Evolutionary conservation across 805 yeast species (phyloP), one percentile per base, ranked within the genome.

Genomic region (Ogataea chonburiensis): DNA sequence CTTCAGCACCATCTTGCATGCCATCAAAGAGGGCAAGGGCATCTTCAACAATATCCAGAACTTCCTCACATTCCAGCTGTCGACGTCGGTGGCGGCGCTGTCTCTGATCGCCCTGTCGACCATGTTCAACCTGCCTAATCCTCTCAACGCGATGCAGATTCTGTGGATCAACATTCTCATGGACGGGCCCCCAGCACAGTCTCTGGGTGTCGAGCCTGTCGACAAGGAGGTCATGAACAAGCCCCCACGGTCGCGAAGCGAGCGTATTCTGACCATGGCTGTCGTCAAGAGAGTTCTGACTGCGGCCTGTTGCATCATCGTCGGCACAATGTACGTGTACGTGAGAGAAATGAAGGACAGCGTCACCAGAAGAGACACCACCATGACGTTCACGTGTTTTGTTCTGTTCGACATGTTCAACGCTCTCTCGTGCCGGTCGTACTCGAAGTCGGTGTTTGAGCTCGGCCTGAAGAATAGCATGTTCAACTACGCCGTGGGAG

Each of bases 141-240:
- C 98, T 8, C 72, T 91, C 51, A 91, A 91, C 58, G 96, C 98
- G 18, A 91, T 91, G 98, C 98, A 93, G 68, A 93, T 91, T 52
- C 68, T 91, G 53, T 91, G 98, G 97, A 91, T 91, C 59, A 91
- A 91, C 60, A 93, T 91, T 45, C 71, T 91, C 40, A 91, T 91
- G 98, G 98, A 91, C 66, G 98, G 98, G 1, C 98, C 98, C 8
- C 98, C 98, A 4, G 98, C 98, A 2, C 98, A 91, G 66, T 85
- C 95, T 0, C 68, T 91, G 28, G 98, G 98, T 41, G 98, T 93
- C 20, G 98, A 91, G 64, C 95, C 96, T 1, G 98, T 91, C 10
- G 98, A 91, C 56, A 88, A 84, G 44, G 95, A 84, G 58, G 96
- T 91, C 24, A 89, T 91, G 97, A 78, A 75, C 45, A 85, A 83